These are phyloP conservation scores for Prunus mume DNA, from an alignment of 306 rosid species.

Conservation along the genomic window DNA sequence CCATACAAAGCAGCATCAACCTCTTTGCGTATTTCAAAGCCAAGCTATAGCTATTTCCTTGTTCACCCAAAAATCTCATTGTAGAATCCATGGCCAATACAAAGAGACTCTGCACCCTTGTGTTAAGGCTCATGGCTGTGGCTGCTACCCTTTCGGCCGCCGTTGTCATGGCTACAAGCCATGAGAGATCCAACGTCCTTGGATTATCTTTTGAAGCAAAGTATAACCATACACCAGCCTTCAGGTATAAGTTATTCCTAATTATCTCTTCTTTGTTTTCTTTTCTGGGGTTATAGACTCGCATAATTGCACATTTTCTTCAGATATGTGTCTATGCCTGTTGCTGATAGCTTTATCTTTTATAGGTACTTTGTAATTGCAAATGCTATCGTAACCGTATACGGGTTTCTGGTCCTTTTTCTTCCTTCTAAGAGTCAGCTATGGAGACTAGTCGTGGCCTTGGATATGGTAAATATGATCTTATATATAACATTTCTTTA, in stretches of 20 bases:
- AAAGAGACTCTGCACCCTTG: slow-evolving; percentile 44
- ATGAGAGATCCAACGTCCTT: slow-evolving; percentile 37
- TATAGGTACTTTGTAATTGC: slow-evolving; percentile 73
- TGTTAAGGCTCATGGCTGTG: slow-evolving; percentile 59
- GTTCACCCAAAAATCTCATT: background rate
- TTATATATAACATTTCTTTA: background rate
- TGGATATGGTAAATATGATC: slow-evolving; percentile 56
- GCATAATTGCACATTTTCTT: background rate
- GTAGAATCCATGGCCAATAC: slow-evolving; percentile 34
- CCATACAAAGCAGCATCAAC: background rate
- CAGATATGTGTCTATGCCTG: background rate
- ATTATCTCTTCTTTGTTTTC: background rate
- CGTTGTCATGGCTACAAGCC: slow-evolving; percentile 80
- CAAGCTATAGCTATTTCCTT: background rate
- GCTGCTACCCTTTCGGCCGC: slow-evolving; percentile 65
- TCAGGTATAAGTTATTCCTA: slow-evolving; percentile 44
- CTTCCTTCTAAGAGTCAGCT: slow-evolving; percentile 68
- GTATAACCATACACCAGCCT: slow-evolving; percentile 62
- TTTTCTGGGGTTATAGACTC: too few relatives aligned
- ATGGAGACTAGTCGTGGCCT: slow-evolving; percentile 64
- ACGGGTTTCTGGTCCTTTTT: slow-evolving; percentile 68
- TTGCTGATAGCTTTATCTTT: background rate
- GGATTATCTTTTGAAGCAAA: slow-evolving; percentile 56
- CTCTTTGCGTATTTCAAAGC: background rate
- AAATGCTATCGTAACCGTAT: slow-evolving; percentile 54